These are phyloP conservation scores for Colletotrichum sansevieriae DNA, from an alignment of 2,329 filamentous ascomycete genomes.

Conservation along the genomic window DNA sequence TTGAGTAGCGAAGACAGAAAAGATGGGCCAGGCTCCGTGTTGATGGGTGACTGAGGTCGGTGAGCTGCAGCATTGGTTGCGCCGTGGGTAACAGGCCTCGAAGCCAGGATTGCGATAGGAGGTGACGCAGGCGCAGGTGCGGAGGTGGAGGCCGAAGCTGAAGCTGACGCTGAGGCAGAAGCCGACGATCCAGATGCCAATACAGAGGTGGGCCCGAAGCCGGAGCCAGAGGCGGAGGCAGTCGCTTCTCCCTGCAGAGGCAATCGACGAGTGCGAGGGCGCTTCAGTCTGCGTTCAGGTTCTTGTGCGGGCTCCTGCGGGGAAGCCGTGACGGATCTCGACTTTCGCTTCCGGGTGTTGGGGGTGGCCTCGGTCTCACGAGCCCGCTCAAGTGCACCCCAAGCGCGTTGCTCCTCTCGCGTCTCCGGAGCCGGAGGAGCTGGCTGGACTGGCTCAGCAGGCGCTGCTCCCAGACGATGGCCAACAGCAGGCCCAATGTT, in stretches of 20 bases:
- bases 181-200: constrained; percentile 34
- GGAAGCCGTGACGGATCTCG: constrained; percentile 77
- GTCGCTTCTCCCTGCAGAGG: constrained; percentile 63
- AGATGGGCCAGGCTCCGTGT: constrained; percentile 70
- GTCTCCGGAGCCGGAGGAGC: constrained; percentile 70
- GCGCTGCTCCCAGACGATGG: constrained; percentile 69
- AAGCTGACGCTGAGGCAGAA: constrained; percentile 43
- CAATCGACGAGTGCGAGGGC: constrained; percentile 82
- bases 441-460: constrained; percentile 35
- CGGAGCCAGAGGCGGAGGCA: constrained; percentile 51
- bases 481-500: constrained; percentile 70
- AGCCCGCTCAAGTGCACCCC: constrained; percentile 91
- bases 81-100: constrained; percentile 39
- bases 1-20: constrained; percentile 89
- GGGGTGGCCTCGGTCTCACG: constrained; percentile 72
- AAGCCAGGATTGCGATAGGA: constrained; percentile 44
- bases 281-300: constrained; percentile 86
- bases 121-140: constrained; percentile 35
- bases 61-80: constrained; percentile 2
- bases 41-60: constrained; percentile 35
- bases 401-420: constrained; percentile 84
- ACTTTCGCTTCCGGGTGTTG: constrained; percentile 79
- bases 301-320: constrained; percentile 75
- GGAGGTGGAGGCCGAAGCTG: constrained; percentile 29
- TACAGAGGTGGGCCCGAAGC: constrained; percentile 13